phyloP scores from a whole-genome alignment of 2,329 filamentous ascomycete genomes.

The Xylaria sp. region DNA sequence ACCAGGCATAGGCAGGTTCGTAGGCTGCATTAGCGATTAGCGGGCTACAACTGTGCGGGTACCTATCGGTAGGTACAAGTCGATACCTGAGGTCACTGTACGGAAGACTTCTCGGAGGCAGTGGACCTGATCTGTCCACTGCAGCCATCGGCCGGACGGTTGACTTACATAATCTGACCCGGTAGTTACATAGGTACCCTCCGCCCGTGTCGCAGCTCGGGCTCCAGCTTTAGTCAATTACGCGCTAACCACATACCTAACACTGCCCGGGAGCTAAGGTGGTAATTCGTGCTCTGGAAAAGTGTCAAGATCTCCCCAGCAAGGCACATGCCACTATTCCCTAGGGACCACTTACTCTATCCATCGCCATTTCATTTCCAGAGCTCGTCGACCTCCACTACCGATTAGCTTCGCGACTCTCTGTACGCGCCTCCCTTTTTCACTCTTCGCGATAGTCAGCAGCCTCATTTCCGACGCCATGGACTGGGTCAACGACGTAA shows the following conservation, averaged over 20 bases:
- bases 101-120: too few relatives aligned
- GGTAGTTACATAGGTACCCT: background rate
- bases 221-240: background rate
- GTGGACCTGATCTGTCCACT: too few relatives aligned
- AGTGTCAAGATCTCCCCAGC: constrained; percentile 30
- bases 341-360: too few relatives aligned
- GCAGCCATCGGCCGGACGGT: background rate
- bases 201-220: background rate
- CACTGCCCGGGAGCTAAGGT: background rate
- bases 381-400: background rate
- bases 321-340: constrained; percentile 8
- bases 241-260: background rate
- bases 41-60: background rate
- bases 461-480: too few relatives aligned
- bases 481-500: background rate
- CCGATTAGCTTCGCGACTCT: constrained; percentile 9
- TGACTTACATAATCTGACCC: background rate
- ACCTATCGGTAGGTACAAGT: background rate
- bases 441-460: too few relatives aligned
- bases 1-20: background rate
- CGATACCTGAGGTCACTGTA: too few relatives aligned
- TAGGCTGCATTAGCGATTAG: background rate
- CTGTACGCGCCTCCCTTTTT: background rate
- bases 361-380: background rate
- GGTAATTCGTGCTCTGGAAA: constrained; percentile 22